These are phyloP conservation scores for Trichoderma endophyticum DNA, from an alignment of 2,329 filamentous ascomycete genomes.

Conservation along the genomic window DNA sequence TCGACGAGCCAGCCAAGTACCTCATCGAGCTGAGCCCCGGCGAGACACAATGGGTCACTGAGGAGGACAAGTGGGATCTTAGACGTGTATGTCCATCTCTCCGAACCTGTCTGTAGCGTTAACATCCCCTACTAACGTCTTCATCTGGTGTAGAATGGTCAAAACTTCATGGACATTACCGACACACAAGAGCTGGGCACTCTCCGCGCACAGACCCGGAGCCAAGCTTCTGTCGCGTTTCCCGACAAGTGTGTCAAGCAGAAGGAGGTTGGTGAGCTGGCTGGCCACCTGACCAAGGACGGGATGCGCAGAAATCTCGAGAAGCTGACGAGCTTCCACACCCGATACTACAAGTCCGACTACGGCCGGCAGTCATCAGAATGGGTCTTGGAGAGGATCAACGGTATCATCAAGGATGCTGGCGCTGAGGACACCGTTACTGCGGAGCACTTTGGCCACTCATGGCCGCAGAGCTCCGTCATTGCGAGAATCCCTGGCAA, in stretches of 20 bases:
- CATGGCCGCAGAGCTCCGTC: constrained; percentile 87
- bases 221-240: constrained; percentile 50
- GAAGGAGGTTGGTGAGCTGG: constrained; percentile 62
- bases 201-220: constrained; percentile 29
- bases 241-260: constrained; percentile 65
- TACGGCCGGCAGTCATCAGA: constrained; percentile 80
- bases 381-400: constrained; percentile 78
- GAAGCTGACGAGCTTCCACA: constrained; percentile 75
- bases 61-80: constrained; percentile 92
- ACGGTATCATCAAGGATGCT: constrained; percentile 65
- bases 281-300: constrained; percentile 67
- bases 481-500: constrained; percentile 88
- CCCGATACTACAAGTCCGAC: constrained; percentile 75
- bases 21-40: constrained; percentile 84
- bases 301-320: constrained; percentile 77
- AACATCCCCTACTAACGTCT: not conserved
- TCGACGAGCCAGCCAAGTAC: constrained; percentile 49
- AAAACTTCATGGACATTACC: constrained; percentile 94
- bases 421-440: constrained; percentile 67
- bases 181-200: constrained; percentile 60
- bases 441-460: constrained; percentile 72
- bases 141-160: constrained; percentile 60
- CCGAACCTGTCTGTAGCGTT: not conserved
- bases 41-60: constrained; percentile 81
- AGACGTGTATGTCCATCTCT: constrained; percentile 60